These are phyloP conservation scores for Testicularia cyperi DNA, from an alignment of 1,284 basidiomycete species.

Conservation along the genomic window DNA sequence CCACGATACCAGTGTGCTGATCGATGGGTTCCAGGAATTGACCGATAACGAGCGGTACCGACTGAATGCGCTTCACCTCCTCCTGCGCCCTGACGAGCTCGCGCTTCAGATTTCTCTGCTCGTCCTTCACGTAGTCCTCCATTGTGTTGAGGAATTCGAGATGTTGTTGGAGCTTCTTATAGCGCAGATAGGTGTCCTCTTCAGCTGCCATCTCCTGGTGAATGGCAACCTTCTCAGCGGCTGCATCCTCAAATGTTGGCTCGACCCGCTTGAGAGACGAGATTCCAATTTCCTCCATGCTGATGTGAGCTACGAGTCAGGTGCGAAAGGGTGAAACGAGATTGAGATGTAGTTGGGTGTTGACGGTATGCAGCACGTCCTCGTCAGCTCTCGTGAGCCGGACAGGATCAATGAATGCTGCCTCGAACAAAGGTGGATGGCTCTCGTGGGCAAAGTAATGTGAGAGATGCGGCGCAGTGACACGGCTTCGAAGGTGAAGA, in stretches of 20 bases:
- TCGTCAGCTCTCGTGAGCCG: too few species aligned
- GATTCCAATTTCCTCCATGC: constrained; percentile 59
- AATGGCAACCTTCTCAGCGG: constrained; percentile 48
- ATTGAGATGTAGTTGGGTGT: neutral
- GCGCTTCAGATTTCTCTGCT: constrained; percentile 94
- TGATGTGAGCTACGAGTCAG: neutral
- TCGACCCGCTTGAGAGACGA: constrained; percentile 35
- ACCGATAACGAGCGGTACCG: constrained; percentile 98
- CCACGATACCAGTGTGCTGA: constrained; percentile 94
- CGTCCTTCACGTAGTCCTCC: constrained; percentile 90
- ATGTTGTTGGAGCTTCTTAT: constrained; percentile 59
- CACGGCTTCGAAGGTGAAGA: neutral
- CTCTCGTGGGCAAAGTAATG: too few species aligned
- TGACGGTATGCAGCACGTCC: too few species aligned
- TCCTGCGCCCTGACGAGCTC: constrained; percentile 98
- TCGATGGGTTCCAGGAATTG: constrained; percentile 99
- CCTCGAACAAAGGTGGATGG: too few species aligned
- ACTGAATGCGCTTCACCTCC: constrained; percentile 99
- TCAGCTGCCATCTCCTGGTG: constrained; percentile 49
- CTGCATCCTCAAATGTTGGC: constrained; percentile 48
- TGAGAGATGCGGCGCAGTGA: neutral
- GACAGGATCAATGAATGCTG: too few species aligned
- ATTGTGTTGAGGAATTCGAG: constrained; percentile 60
- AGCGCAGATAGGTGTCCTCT: constrained; percentile 55
- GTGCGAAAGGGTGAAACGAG: too few species aligned